Base-by-base conservation (phyloP, 192 early-diverging fungal species). In the Coemansia sp. region DNA sequence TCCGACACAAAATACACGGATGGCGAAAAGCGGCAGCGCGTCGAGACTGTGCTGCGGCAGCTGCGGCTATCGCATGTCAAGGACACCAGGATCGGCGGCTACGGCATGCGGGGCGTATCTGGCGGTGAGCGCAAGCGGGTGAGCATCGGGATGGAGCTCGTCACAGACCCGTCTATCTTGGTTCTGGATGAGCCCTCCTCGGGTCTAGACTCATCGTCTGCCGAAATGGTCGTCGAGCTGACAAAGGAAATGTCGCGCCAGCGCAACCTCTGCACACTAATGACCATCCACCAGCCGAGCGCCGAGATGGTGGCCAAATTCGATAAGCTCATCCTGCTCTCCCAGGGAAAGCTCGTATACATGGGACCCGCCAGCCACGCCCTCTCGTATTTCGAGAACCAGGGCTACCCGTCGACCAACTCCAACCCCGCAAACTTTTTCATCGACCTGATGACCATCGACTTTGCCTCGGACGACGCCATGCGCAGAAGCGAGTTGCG, bases 211-310 rank as follows among this genome's bases (percentile, higher is more conserved):
- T 73, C 85, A 12, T 80, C 76, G 26, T 85, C 85, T 4, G 84
- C 88, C 8, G 74, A 81, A 27, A 79, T 82, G 58, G 69, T 88
- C 15, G 79, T 87, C 22, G 61, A 74, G 44, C 81, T 85, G 39
- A 79, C 87, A 26, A 68, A 73, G 46, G 66, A 82, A 21, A 76
- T 92, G 57, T 82, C 87, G 3, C 69, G 68, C 24, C 55, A 71
- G 46, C 72, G 77, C n/a, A 72, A 83, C 8, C 87, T 87, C 39
- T 88, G 91, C 27, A 83, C 93, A 5, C 67, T 97, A 15, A 87
- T 92, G 66, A 91, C 89, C 15, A 91, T 97, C 64, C 94, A 96
- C 68, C 93, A 95, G 70, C 94, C 94, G 1, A 82, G 87, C 26
- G 87, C 87, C 21, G 85, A 93, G 63, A 84, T 93, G 48, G 92